Conservation (phyloP, 495 filamentous ascomycete species). For the Tuber magnatum region DNA sequence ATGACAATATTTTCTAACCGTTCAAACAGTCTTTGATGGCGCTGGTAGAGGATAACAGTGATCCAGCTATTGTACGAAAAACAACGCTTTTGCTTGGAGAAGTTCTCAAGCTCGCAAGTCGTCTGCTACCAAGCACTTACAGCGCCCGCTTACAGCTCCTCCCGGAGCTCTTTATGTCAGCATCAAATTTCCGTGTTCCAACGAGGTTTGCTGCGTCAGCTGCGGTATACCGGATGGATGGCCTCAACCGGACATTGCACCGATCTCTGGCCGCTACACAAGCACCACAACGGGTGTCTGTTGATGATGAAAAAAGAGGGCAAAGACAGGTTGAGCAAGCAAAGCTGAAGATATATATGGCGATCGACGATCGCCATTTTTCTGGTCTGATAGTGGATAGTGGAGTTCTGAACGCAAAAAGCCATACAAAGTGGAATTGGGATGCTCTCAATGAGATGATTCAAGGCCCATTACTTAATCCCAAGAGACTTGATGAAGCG, state of each 20-base stretch:
- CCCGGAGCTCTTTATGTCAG: constrained; percentile 69
- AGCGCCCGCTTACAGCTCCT: constrained; percentile 77
- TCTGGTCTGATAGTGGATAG: constrained; percentile 79
- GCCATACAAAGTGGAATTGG: constrained; percentile 95
- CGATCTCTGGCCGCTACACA: constrained; percentile 53
- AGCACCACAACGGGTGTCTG: constrained; percentile 31
- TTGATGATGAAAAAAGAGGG: constrained; percentile 44
- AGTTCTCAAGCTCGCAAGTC: constrained; percentile 77
- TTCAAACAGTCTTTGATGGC: constrained; percentile 52
- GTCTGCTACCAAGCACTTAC: constrained; percentile 68
- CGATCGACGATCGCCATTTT: constrained; percentile 84
- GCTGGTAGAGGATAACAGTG: constrained; percentile 62
- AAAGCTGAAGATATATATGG: constrained; percentile 62
- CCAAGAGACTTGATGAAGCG: constrained; percentile 86
- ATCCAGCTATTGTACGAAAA: constrained; percentile 73
- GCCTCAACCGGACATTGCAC: constrained; percentile 87
- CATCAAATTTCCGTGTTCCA: constrained; percentile 60
- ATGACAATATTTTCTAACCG: not conserved
- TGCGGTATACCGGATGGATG: constrained; percentile 94
- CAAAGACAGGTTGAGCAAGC: constrained; percentile 53
- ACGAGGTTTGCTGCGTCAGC: constrained; percentile 72
- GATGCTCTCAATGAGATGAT: constrained; percentile 81
- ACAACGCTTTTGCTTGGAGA: constrained; percentile 85
- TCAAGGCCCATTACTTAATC: constrained; percentile 85
- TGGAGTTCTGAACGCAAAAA: constrained; percentile 64